These are phyloP conservation scores for Nakazawaea ambrosiae DNA, from an alignment of 805 yeast genomes.

Conservation along the genomic window DNA sequence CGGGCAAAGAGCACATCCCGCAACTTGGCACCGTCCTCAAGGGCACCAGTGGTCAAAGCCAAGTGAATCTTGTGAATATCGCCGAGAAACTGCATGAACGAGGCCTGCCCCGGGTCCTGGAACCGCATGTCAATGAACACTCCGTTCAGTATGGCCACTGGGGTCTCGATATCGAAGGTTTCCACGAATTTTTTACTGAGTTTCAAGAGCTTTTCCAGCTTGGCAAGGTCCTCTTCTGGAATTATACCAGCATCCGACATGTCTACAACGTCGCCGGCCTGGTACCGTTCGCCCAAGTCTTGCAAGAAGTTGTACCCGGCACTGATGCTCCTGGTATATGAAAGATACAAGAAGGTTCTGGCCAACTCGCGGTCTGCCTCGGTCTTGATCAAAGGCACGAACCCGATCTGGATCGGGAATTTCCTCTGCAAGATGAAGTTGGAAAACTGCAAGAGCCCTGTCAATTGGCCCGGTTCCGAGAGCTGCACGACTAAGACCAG, in stretches of 20 bases:
- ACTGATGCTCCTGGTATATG: conserved; percentile 14
- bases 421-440: conserved; percentile 44
- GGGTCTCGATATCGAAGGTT: conserved; percentile 34
- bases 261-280: conserved; percentile 5
- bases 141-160: conserved; percentile 69
- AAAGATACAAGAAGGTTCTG: conserved; percentile 18
- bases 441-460: conserved; percentile 41
- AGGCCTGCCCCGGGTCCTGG: conserved; percentile 46
- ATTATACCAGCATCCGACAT: background rate
- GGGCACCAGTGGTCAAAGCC: background rate
- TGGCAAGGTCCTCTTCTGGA: background rate
- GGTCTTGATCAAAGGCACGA: conserved; percentile 52
- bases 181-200: conserved; percentile 20
- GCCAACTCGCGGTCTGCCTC: conserved; percentile 18
- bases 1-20: background rate
- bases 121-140: conserved; percentile 47
- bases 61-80: background rate
- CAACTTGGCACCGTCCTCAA: background rate
- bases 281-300: conserved; percentile 5
- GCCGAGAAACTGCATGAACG: conserved; percentile 35
- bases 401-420: conserved; percentile 75
- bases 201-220: background rate
- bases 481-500: conserved; percentile 63
- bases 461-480: conserved; percentile 42
- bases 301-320: conserved; percentile 19